Evolutionary conservation across 495 filamentous ascomycete species (phyloP), one percentile per base, ranked within the genome.

Genomic region (Penicillium paradoxum): DNA sequence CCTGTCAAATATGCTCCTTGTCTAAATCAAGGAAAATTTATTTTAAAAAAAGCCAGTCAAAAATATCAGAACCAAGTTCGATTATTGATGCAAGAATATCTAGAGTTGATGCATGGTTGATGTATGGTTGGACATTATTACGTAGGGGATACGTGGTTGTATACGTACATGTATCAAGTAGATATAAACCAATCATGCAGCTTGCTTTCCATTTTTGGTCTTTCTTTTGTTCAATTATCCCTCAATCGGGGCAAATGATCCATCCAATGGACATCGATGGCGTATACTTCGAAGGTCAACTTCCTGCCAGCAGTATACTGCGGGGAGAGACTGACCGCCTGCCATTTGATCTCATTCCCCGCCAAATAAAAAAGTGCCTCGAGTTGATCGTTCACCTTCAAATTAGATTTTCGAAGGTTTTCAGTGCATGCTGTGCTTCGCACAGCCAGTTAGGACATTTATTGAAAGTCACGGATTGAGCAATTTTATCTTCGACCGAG

Each of bases 401-500:
- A 19, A 15, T 37, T 41, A 38, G 11, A 18, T 43, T 33, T 30
- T 39, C n/a, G 34, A 34, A 18, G 2, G n/a, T 11, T 22, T 24
- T 27, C 21, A 37, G 55, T 47, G 57, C 64, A 56, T 63, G 57
- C 66, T 67, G 68, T 67, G 60, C 61, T 55, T 52, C 21, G 59
- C 59, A 54, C 59, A 72, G 67, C 58, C 65, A 65, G 64, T 52
- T 29, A n/a, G 42, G 43, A 7, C 13, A 9, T 32, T 19, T 6
- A 13, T 4, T 32, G 25, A 17, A n/a, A 22, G 9, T 21, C n/a
- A 19, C 4, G 22, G 1, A 25, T 33, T 21, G 25, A 25, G 18
- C 25, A 7, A 9, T 3, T 37, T n/a, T 7, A 6, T 34, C 36
- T 10, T 22, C 37, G n/a, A 3, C 45, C 24, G 41, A 43, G 41